A percentile compares a stretch with the other conserved stretches of the same genome.
Conservation (phyloP, 176 grass and related monocot genomes). For the Raddia guianensis region DNA sequence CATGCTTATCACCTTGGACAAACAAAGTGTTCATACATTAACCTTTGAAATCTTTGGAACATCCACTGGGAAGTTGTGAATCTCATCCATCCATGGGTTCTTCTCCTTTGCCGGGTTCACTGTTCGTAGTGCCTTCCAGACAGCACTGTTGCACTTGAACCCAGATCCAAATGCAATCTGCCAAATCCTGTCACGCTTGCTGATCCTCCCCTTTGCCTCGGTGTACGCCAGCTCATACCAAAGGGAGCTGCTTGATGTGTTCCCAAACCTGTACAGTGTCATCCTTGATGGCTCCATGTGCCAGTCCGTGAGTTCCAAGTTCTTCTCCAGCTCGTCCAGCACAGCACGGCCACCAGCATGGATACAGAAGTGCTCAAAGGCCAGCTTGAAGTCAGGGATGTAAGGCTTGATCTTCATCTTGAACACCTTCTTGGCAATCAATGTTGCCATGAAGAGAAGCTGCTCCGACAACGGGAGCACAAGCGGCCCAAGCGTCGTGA, state of each 20-base stretch:
- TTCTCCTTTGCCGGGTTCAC: conserved; percentile 65
- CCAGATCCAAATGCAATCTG: conserved; percentile 97
- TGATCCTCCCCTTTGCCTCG: conserved; percentile 83
- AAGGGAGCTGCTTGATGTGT: conserved; percentile 94
- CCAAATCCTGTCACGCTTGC: conserved; percentile 79
- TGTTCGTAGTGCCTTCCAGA: conserved; percentile 76
- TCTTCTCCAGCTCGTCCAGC: conserved; percentile 90
- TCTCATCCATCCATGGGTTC: conserved; percentile 96
- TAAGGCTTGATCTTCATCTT: conserved; percentile 95
- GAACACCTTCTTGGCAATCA: conserved; percentile 80
- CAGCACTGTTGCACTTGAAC: conserved; percentile 97
- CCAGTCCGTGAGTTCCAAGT: conserved; percentile 85
- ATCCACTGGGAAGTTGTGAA: conserved; percentile 72
- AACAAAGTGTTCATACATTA: conserved; percentile 29
- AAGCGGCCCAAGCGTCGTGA: conserved; percentile 84
- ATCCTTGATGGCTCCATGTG: conserved; percentile 96
- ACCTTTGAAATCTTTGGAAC: conserved; percentile 76
- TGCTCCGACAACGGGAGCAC: conserved; percentile 90
- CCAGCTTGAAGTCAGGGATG: conserved; percentile 96
- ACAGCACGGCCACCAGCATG: conserved; percentile 87
- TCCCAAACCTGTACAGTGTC: conserved; percentile 89
- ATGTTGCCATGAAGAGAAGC: conserved; percentile 74
- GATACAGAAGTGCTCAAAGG: conserved; percentile 96
- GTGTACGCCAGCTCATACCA: conserved; percentile 94
- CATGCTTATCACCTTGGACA: conserved; percentile 12